These are phyloP conservation scores for Nitzschia inconspicua DNA, from an alignment of 108 stramenopile genomes.

Conservation along the genomic window DNA sequence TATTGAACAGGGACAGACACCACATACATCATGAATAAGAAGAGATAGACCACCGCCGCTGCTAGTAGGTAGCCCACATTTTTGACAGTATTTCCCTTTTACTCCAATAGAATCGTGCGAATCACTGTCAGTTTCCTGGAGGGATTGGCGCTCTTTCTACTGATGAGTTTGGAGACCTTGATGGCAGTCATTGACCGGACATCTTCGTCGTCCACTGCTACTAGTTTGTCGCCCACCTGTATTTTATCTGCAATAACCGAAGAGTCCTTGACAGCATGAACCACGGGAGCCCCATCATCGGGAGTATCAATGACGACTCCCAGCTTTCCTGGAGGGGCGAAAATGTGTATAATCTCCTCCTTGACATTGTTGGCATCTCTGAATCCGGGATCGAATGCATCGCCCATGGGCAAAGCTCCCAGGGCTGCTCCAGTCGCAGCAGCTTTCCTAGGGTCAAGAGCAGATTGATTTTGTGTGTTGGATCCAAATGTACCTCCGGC, in stretches of 20 bases:
- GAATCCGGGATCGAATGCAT: constrained; percentile 8
- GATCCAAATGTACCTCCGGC: constrained; percentile 82
- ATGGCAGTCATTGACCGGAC: constrained; percentile 87
- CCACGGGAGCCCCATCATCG: constrained; percentile 78
- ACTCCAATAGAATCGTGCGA: constrained; percentile 34
- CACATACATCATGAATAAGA: too few relatives aligned
- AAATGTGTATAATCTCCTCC: constrained; percentile 72
- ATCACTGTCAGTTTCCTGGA: constrained; percentile 78
- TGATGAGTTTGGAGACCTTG: constrained; percentile 84
- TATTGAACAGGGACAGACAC: too few relatives aligned
- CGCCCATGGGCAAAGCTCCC: constrained; percentile 30
- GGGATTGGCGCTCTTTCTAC: constrained; percentile 75
- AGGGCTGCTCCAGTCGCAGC: constrained; percentile 50
- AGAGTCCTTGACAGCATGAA: constrained; percentile 85
- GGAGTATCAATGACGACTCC: constrained; percentile 92
- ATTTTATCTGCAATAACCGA: constrained; percentile 76
- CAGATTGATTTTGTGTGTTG: constrained; percentile 40
- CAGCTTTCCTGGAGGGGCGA: constrained; percentile 84
- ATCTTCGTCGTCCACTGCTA: constrained; percentile 88
- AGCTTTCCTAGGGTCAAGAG: constrained; percentile 32
- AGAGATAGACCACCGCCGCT: too few relatives aligned
- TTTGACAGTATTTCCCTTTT: too few relatives aligned
- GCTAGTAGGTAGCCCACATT: too few relatives aligned
- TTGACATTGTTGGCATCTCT: constrained; percentile 34
- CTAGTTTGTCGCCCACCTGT: constrained; percentile 82